Evolutionary conservation across 495 filamentous ascomycete species (phyloP).

Genomic region (Lentithecium fluviatile): DNA sequence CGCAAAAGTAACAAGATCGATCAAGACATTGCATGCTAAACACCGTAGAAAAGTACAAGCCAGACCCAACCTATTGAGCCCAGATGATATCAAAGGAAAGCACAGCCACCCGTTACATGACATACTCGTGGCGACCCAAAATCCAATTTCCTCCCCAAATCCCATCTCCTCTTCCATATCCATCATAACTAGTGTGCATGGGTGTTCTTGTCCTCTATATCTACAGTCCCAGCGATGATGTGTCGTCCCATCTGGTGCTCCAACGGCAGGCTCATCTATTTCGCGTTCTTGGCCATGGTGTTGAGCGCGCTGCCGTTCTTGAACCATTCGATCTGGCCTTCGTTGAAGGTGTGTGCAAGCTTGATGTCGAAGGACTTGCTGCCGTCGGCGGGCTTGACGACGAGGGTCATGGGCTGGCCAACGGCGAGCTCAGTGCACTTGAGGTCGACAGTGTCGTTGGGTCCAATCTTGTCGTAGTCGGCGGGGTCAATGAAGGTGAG

Average conservation of each 20-base stretch:
- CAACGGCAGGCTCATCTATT: constrained; percentile 10
- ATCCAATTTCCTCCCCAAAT: constrained; percentile 13
- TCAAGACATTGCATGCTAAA: constrained; percentile 35
- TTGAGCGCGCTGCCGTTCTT: constrained; percentile 94
- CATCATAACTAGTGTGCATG: constrained; percentile 3
- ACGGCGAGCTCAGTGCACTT: constrained; percentile 87
- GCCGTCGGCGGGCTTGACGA: constrained; percentile 85
- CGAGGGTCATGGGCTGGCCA: constrained; percentile 90
- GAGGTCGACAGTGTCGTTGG: constrained; percentile 87
- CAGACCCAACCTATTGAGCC: constrained; percentile 24
- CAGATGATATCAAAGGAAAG: constrained; percentile 21
- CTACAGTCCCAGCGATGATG: constrained; percentile 28
- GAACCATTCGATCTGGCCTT: constrained; percentile 96
- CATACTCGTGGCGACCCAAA: not conserved
- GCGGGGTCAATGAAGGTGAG: constrained; percentile 90
- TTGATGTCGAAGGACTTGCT: constrained; percentile 70
- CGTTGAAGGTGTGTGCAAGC: constrained; percentile 95
- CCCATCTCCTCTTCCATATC: not conserved
- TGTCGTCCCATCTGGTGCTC: not conserved
- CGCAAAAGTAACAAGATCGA: not conserved
- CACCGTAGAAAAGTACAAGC: constrained; percentile 33
- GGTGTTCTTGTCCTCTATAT: constrained; percentile 10
- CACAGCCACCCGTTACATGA: constrained; percentile 13
- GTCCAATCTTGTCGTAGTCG: constrained; percentile 96
- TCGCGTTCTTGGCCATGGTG: constrained; percentile 80